Evolutionary conservation across 352 stramenopile species (phyloP).

Genomic region (Phytophthora quininea): DNA sequence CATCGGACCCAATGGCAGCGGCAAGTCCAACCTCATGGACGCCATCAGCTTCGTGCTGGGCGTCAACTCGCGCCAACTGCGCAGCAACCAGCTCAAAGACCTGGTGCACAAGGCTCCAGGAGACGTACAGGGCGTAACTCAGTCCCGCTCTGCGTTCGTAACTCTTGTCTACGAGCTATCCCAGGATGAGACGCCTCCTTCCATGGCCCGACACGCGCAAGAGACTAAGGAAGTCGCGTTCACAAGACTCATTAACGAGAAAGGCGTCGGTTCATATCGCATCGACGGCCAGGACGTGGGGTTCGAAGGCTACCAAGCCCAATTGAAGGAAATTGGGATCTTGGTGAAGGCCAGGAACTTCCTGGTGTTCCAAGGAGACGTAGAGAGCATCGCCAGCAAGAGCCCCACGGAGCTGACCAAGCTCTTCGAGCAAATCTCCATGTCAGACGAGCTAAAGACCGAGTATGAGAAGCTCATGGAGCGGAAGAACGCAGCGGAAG

Average conservation of each 20-base stretch:
- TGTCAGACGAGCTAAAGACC: slow-evolving; percentile 81
- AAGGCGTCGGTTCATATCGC: slow-evolving; percentile 88
- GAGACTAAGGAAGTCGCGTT: slow-evolving; percentile 85
- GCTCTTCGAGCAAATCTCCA: slow-evolving; percentile 97
- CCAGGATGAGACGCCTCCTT: slow-evolving; percentile 58
- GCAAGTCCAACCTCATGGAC: slow-evolving; percentile 96
- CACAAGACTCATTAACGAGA: slow-evolving; percentile 92
- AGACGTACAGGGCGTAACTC: slow-evolving; percentile 41
- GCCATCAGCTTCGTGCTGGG: slow-evolving; percentile 98
- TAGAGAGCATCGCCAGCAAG: slow-evolving; percentile 97
- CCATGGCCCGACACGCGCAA: slow-evolving; percentile 25
- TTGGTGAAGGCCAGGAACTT: slow-evolving; percentile 99
- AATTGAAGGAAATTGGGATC: slow-evolving; percentile 96
- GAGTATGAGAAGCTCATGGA: slow-evolving; percentile 86
- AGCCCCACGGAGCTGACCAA: slow-evolving; percentile 95
- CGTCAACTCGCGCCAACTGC: slow-evolving; percentile 95
- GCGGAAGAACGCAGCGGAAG: slow-evolving; percentile 94
- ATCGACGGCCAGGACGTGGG: slow-evolving; percentile 81
- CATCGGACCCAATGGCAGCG: slow-evolving; percentile 97
- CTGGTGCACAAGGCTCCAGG: slow-evolving; percentile 91
- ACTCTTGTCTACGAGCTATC: slow-evolving; percentile 94
- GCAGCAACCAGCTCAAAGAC: slow-evolving; percentile 96
- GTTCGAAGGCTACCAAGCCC: slow-evolving; percentile 93
- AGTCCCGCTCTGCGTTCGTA: slow-evolving; percentile 88
- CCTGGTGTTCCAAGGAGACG: slow-evolving; percentile 99